These are phyloP conservation scores for Ascoidea rubescens DNA, from an alignment of 805 yeast genomes.

Conservation along the genomic window DNA sequence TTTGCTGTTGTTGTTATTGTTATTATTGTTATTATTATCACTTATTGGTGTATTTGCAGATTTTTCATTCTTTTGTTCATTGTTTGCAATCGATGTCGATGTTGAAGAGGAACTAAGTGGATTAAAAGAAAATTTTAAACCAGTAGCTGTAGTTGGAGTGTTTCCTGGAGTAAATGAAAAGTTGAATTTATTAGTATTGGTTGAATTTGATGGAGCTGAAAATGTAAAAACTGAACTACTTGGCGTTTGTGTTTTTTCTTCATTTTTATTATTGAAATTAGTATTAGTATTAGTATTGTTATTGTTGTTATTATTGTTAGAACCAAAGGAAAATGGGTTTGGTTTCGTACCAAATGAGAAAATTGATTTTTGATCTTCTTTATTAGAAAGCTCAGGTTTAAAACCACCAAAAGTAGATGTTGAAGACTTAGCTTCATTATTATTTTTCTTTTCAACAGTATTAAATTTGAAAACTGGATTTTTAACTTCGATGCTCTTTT, in stretches of 20 bases:
- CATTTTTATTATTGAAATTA: background rate
- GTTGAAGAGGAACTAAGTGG: too few species aligned
- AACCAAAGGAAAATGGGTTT: background rate
- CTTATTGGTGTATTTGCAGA: background rate
- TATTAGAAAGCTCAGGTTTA: background rate
- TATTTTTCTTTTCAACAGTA: background rate
- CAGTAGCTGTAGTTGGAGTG: too few species aligned
- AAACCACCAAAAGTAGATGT: background rate
- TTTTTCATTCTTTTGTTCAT: background rate
- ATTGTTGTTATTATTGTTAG: background rate
- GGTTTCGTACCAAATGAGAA: background rate
- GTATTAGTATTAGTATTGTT: constrained; percentile 4
- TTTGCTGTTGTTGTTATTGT: too few species aligned
- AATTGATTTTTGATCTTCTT: background rate
- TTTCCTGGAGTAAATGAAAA: background rate
- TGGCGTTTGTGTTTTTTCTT: background rate
- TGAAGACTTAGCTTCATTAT: background rate
- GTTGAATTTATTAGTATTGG: background rate
- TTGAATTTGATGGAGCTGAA: background rate
- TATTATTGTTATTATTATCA: too few species aligned
- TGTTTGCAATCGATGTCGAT: too few species aligned
- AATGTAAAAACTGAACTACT: background rate
- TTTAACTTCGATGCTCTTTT: background rate
- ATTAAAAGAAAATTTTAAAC: too few species aligned
- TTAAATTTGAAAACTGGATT: constrained; percentile 2